Conservation (phyloP, 2,329 filamentous ascomycete genomes). For the Fusarium sp. region DNA sequence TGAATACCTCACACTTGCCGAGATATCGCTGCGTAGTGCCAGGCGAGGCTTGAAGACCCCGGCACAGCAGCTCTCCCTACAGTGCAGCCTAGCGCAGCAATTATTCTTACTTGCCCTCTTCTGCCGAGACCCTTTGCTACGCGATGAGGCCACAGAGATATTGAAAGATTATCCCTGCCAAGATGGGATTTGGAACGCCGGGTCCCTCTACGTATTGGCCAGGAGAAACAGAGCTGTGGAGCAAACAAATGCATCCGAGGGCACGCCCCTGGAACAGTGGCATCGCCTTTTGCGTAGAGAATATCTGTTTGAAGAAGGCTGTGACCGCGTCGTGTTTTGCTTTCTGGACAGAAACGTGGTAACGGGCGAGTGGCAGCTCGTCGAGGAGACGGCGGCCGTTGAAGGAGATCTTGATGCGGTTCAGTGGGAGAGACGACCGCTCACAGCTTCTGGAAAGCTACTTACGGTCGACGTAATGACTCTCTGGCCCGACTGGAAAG, state of each 20-base stretch:
- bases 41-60: conserved; percentile 25
- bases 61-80: conserved; percentile 38
- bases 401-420: conserved; percentile 18
- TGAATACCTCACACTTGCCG: conserved; percentile 48
- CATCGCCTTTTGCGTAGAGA: conserved; percentile 47
- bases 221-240: conserved; percentile 44
- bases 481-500: conserved; percentile 5
- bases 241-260: conserved; percentile 41
- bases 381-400: conserved; percentile 32
- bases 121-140: conserved; percentile 47
- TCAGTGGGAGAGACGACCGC: conserved; percentile 29
- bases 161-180: conserved; percentile 48
- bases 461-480: conserved; percentile 26
- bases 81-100: conserved; percentile 42
- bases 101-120: conserved; percentile 41
- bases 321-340: conserved; percentile 46
- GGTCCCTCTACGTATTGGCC: conserved; percentile 43
- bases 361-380: conserved; percentile 28
- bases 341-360: conserved; percentile 40
- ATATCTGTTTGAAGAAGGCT: conserved; percentile 49
- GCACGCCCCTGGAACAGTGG: conserved; percentile 46
- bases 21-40: conserved; percentile 36
- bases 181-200: conserved; percentile 47
- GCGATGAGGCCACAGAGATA: conserved; percentile 46
- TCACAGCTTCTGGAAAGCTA: conserved; percentile 25